Base-by-base conservation (phyloP, 2,329 filamentous ascomycete genomes). In the Aspergillus chevalieri region DNA sequence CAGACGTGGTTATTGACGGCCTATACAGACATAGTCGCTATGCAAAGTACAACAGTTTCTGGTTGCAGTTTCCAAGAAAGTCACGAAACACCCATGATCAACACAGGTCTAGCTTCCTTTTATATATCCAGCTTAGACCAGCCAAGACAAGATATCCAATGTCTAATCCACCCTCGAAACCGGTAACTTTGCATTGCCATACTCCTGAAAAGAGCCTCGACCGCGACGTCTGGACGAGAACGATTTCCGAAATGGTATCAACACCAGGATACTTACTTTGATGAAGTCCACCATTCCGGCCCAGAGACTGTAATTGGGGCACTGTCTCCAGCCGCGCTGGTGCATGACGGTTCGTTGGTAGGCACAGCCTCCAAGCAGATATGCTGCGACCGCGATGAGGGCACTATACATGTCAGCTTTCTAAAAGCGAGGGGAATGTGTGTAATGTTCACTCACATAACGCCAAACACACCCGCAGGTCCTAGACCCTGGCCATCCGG, bases 301-400 rank as follows among this genome's bases (percentile, higher is more conserved):
- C 93, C 93, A 98, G 59, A 96, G 80, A 59, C 82, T 84, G 74
- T 93, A 96, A 73, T 98, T 97, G 47, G 93, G 93, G 59, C 96
- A 75, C 69, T 98, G 93, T 59, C 88, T 83, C 93, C 92, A 97
- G 44, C 93, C 93, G 54, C 93, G 81, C 60, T 95, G 90, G 67
- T 98, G 89, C 71, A 91, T 86, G 50, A 98, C 91, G 28, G 89
- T 94, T 52, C 93, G 83, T 70, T 96, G 92, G 75, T 97, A 98
- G 55, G 95, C 90, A 60, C 95, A 87, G 63, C 93, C 93, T 58
- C 93, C 93, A 34, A 94, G 80, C 48, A 95, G 76, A 70, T 98
- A 98, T 19, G 93, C 93, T 8, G 92, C 73, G 34, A 96, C 78
- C 8, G 91, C 87, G 47, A 86, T 84, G 38, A 81, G 62, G n/a